phyloP scores from a whole-genome alignment of 2,329 filamentous ascomycete genomes.

The Cladosporium sp. region DNA sequence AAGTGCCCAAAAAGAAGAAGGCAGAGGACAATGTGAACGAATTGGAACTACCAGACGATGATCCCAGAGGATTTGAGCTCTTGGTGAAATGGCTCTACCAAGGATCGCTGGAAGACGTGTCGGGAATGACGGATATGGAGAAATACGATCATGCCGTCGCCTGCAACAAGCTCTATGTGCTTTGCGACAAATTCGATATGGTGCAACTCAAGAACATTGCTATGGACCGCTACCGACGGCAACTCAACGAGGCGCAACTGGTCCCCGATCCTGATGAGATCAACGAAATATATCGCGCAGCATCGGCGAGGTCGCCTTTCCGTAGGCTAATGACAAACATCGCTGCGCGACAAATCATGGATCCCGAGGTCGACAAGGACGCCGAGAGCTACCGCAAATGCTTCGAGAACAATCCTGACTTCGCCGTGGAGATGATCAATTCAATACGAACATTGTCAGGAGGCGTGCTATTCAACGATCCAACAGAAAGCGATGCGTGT shows the following conservation, averaged over 20 bases:
- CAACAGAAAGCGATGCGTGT: constrained; percentile 49
- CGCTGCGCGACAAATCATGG: constrained; percentile 59
- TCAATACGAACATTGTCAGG: constrained; percentile 52
- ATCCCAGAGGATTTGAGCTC: constrained; percentile 54
- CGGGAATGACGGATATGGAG: constrained; percentile 46
- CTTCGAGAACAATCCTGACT: constrained; percentile 52
- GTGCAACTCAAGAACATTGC: constrained; percentile 54
- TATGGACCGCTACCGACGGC: constrained; percentile 56
- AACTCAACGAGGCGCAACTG: constrained; percentile 50
- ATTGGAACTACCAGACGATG: constrained; percentile 51
- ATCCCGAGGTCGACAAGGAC: constrained; percentile 52
- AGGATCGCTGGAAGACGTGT: constrained; percentile 53
- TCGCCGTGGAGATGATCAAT: constrained; percentile 55
- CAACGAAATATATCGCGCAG: constrained; percentile 53
- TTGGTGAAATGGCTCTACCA: constrained; percentile 60
- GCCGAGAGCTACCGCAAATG: constrained; percentile 52
- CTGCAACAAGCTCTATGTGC: constrained; percentile 54
- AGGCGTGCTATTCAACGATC: constrained; percentile 54
- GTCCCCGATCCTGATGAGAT: constrained; percentile 58
- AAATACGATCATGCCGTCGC: constrained; percentile 57
- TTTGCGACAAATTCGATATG: constrained; percentile 55
- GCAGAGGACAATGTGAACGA: constrained; percentile 37
- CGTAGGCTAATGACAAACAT: constrained; percentile 53
- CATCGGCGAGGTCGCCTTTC: constrained; percentile 49
- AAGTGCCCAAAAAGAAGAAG: constrained; percentile 39